Evolutionary conservation across 306 rosid genomes (phyloP).

Genomic region (Glycine tomentella): DNA sequence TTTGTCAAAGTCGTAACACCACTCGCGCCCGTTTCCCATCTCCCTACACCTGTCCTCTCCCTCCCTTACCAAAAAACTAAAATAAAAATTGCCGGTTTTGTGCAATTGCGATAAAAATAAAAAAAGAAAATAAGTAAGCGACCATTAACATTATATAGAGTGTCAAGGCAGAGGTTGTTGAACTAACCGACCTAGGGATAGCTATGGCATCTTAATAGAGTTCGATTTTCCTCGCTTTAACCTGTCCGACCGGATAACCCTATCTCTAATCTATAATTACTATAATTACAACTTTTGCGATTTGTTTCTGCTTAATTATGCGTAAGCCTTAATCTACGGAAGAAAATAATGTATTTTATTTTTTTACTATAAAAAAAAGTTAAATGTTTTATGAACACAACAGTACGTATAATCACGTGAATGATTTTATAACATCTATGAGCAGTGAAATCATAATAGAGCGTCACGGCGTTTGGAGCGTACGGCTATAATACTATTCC

Average conservation of each 20-base stretch:
- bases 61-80: no score
- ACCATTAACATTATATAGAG: conserved; percentile 24
- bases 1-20: no score
- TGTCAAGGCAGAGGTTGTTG: conserved; percentile 22
- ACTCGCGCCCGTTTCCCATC: no score
- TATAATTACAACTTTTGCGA: neutral
- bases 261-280: no score
- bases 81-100: no score
- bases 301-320: neutral
- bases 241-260: neutral
- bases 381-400: conserved; percentile 10
- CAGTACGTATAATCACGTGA: conserved; percentile 37
- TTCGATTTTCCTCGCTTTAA: neutral
- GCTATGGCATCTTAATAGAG: neutral
- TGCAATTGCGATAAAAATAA: no score
- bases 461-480: neutral
- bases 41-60: no score
- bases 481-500: neutral
- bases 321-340: conserved; percentile 40
- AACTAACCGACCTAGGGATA: conserved; percentile 21
- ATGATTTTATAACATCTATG: conserved; percentile 11
- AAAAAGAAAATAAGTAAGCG: neutral
- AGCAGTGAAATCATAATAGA: conserved; percentile 27
- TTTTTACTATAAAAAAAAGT: neutral
- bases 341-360: neutral